phyloP scores from a whole-genome alignment of 2,329 filamentous ascomycete species.

The Phaeosphaeria sp. region DNA sequence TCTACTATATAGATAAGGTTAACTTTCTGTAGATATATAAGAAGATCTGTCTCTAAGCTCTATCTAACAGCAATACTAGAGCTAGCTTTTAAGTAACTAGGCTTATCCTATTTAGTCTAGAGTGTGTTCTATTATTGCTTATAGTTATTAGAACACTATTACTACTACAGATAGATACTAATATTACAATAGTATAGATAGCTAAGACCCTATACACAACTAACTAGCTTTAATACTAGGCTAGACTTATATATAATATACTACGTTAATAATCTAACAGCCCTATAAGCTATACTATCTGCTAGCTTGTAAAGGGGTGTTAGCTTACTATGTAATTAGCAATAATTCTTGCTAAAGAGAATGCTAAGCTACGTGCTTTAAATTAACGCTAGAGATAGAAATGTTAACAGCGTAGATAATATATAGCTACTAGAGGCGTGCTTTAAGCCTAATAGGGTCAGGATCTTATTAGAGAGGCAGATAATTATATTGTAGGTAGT shows the following conservation, averaged over 20 bases:
- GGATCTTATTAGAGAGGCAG: conserved; percentile 1
- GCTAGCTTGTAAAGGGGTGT: no score
- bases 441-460: conserved; percentile 2
- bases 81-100: not conserved
- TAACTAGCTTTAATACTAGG: not conserved
- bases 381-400: not conserved
- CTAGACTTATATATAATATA: not conserved
- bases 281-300: not conserved
- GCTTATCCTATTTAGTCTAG: not conserved
- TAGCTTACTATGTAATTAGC: no score
- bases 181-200: not conserved
- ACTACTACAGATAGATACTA: not conserved
- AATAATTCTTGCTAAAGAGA: no score
- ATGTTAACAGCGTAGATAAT: conserved; percentile 6
- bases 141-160: not conserved
- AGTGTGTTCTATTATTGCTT: not conserved
- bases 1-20: not conserved
- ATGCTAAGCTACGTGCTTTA: no score
- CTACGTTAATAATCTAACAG: not conserved
- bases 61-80: not conserved
- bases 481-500: not conserved
- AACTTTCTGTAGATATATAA: not conserved
- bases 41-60: not conserved
- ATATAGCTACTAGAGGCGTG: conserved; percentile 14
- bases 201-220: not conserved